phyloP scores from a whole-genome alignment of 2,329 filamentous ascomycete species.

The Colletotrichum liaoningense region DNA sequence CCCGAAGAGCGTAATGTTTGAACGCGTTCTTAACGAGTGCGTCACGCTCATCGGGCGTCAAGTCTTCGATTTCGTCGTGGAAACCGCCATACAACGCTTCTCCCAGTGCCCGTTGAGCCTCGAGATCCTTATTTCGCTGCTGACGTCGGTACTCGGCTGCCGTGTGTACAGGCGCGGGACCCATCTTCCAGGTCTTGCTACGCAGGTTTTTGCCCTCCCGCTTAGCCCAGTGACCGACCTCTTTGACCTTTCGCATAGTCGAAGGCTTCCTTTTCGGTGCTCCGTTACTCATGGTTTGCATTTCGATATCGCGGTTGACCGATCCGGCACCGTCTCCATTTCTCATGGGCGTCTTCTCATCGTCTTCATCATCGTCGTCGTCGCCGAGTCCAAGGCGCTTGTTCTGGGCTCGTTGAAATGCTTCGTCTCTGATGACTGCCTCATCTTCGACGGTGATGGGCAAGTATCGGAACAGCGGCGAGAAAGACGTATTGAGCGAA shows the following conservation, averaged over 20 bases:
- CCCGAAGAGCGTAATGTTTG: constrained; percentile 87
- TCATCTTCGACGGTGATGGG: constrained; percentile 97
- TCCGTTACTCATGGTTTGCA: constrained; percentile 43
- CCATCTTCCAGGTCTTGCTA: constrained; percentile 56
- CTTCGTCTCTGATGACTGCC: constrained; percentile 89
- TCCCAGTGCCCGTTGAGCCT: constrained; percentile 79
- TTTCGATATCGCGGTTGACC: constrained; percentile 47
- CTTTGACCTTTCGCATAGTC: constrained; percentile 58
- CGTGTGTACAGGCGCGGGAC: constrained; percentile 46
- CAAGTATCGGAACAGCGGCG: constrained; percentile 86
- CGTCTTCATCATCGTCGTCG: constrained; percentile 62
- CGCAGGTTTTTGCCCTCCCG: constrained; percentile 61
- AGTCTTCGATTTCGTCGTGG: constrained; percentile 93
- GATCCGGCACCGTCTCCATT: constrained; percentile 42
- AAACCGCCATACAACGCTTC: constrained; percentile 88
- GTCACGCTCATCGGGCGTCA: constrained; percentile 91
- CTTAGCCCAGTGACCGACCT: constrained; percentile 60
- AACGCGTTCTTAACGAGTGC: constrained; percentile 88
- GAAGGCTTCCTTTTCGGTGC: constrained; percentile 48
- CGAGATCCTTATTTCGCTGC: constrained; percentile 70
- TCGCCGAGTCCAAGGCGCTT: constrained; percentile 72
- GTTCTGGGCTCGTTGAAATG: constrained; percentile 84
- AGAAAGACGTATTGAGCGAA: constrained; percentile 84
- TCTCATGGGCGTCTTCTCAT: constrained; percentile 55
- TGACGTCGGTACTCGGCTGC: constrained; percentile 61